Evolutionary conservation across 208 protist genomes (phyloP), one percentile per base, ranked within the genome.

Genomic region (Trypanosoma mega): DNA sequence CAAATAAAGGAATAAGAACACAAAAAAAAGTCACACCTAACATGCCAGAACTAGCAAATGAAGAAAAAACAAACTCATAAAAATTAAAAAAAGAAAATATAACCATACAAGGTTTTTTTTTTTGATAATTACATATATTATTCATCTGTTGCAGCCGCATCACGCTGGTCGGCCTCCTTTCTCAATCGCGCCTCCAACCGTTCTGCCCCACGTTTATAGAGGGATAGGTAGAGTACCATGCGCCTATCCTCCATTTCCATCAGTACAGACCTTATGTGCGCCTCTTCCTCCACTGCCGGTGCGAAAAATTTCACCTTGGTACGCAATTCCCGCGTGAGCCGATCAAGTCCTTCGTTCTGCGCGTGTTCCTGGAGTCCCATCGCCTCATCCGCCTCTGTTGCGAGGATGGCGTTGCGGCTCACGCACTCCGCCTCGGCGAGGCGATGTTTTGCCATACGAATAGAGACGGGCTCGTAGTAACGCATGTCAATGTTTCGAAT

Each of bases 361-460:
- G 34, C 41, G 26, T 30, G 29, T 16, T n/a, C 5, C 11, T 51
- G 11, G 60, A 50, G 12, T 26, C 48, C 47, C 8, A 37, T 37
- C 27, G 33, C 45, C 7, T 31, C 2, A 34, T 44, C 36, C 24
- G 18, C 39, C 44, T 69, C 63, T 2, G 53, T 36, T 16, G 7
- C 11, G 8, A 62, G 12, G 1, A 69, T 33, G 8, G 8, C 21
- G 21, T 54, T 45, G 30, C 63, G 53, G 21, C 39, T 33, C 1
- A 50, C 63, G 7, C 36, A 44, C 30, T 69, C 63, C 41, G 16
- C 18, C 9, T 56, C 33, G 1, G 1, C 33, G 34, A 69, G 4
- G 23, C 54, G 63, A 56, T 60, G 63, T 26, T 62, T 69, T 12
- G 52, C 54, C 24, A 69, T 16, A 23, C 60, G 60, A 34, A 69